Conservation (phyloP, 148 eudicot species). For the Heliosperma pusillum region DNA sequence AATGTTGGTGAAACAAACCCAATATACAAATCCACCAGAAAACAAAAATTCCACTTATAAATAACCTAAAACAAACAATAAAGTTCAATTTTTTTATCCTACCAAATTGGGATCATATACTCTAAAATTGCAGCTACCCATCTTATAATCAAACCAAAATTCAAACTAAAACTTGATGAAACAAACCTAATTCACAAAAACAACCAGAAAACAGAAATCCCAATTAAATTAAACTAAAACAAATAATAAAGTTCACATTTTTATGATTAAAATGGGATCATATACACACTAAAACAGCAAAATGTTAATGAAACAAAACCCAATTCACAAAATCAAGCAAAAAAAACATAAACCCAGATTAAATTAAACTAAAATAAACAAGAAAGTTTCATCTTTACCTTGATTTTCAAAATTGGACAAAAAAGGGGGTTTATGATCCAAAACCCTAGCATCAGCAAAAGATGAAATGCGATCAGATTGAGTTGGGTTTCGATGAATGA, state of each 20-base stretch:
- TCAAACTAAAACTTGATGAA: background rate
- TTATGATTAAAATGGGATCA: background rate
- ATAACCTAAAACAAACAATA: background rate
- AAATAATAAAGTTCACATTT: background rate
- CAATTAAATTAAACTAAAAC: background rate
- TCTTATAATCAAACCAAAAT: background rate
- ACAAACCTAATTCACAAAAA: background rate
- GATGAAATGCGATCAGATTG: slow-evolving; percentile 27
- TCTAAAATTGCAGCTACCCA: background rate
- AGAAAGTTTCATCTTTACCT: slow-evolving; percentile 19
- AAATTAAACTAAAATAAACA: background rate
- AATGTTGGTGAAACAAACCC: background rate
- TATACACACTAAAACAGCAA: background rate
- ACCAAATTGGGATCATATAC: background rate
- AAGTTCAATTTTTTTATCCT: no score
- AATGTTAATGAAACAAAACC: background rate
- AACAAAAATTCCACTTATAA: background rate
- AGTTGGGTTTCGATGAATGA: slow-evolving; percentile 29
- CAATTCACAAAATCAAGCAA: background rate
- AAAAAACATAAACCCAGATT: background rate
- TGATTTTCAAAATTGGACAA: slow-evolving; percentile 4
- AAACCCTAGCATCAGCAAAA: slow-evolving; percentile 53
- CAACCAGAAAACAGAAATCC: background rate
- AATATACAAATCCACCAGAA: background rate
- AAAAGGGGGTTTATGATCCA: slow-evolving; percentile 25